Base-by-base conservation (phyloP, 2,329 filamentous ascomycete species). In the Microcera coccophila region DNA sequence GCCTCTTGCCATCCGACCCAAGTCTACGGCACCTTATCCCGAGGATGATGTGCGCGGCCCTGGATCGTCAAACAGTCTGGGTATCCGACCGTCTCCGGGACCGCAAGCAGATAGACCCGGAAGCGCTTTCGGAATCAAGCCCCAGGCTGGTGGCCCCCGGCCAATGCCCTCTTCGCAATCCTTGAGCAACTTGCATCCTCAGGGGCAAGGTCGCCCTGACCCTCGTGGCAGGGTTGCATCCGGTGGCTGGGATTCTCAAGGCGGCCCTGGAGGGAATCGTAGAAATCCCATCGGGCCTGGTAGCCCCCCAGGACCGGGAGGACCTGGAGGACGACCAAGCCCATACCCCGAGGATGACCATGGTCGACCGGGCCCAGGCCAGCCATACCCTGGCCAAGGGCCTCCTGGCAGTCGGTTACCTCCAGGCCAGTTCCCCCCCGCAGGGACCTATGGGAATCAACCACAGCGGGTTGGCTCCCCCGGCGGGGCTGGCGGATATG, bases 1-100 rank as follows among this genome's bases (percentile, higher is more conserved):
- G 36, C 73, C 71, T n/a, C 61, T 73, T 34, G 46, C 71, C 15
- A 60, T 54, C 38, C 67, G 75, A 26, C 66, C 75, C 4, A 69
- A 68, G 42, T 75, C 75, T 15, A 58, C 55, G 17, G 81, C 81
- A 2, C 85, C 85, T 1, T 90, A 90, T 55, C 85, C 85, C 1
- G 74, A 82, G 38, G 84, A 87, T 41, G 76, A 78, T 39, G 57
- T 68, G 39, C 57, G 51, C 20, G 51, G 49, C 37, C 41, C 59
- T 2, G 62, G 71, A 3, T 67, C 71, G 39, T 71, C 66, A 45
- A 72, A 72, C 47, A n/a, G n/a, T n/a, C 62, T 74, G 3, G 71
- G 73, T 29, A 60, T 76, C 4, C 74, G 76, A 5, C 66, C 75
- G 19, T 72, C 70, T 3, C 72, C 71, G 0, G 72, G 71, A 3